Percentiles rank a stretch among this genome's conserved stretches.
Evolutionary conservation across 768 basidiomycete species (phyloP).

Genomic region (Austroboletus festivus): DNA sequence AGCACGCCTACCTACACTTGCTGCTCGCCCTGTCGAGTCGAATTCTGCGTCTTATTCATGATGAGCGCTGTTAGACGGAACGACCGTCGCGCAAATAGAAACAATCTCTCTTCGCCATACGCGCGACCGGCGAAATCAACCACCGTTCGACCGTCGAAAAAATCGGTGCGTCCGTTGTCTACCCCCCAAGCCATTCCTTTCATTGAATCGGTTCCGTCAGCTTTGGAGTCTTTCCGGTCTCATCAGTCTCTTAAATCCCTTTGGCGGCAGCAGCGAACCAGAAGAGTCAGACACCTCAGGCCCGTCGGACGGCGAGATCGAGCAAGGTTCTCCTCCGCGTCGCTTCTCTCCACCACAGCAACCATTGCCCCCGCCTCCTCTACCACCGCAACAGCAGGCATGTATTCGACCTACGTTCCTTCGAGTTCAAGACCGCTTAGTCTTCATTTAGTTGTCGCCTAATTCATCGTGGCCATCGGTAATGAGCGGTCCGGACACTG

Average conservation of each 20-base stretch:
- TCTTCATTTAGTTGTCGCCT: constrained; percentile 22
- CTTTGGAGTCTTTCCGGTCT: constrained; percentile 53
- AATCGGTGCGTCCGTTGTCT: constrained; percentile 41
- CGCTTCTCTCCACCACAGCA: constrained; percentile 25
- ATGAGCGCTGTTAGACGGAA: constrained; percentile 60
- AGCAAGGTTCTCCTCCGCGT: constrained; percentile 24
- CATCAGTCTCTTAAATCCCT: constrained; percentile 51
- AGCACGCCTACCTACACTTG: neutral
- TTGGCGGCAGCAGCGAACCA: constrained; percentile 25
- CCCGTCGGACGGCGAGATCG: constrained; percentile 27
- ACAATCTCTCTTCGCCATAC: constrained; percentile 53
- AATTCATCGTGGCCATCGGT: constrained; percentile 14
- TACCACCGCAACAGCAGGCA: constrained; percentile 27
- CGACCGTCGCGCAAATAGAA: constrained; percentile 39
- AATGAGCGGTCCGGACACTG: constrained; percentile 14
- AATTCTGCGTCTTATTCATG: constrained; percentile 12
- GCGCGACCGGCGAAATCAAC: constrained; percentile 35
- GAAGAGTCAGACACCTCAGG: constrained; percentile 19
- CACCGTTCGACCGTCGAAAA: constrained; percentile 34
- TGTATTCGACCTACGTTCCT: constrained; percentile 19
- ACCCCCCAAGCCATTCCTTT: neutral
- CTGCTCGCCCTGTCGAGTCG: constrained; percentile 5
- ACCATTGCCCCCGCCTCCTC: constrained; percentile 18
- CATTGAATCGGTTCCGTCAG: constrained; percentile 24
- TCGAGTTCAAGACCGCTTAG: constrained; percentile 22